Conservation (phyloP, 2,329 filamentous ascomycete species). For the Diaporthe destruens region DNA sequence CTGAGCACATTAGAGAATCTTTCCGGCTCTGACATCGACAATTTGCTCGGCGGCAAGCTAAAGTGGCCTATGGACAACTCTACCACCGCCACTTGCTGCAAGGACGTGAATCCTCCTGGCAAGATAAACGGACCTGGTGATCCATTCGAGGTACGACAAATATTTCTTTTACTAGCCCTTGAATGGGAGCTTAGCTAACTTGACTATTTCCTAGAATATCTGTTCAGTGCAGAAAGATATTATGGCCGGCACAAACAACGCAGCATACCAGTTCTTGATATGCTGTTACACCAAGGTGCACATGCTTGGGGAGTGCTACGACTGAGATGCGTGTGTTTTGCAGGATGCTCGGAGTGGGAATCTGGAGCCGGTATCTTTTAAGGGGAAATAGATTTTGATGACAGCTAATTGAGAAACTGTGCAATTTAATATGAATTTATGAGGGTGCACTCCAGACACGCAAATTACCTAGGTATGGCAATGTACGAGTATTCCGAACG, state of each 20-base stretch:
- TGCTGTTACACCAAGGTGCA: slow-evolving; percentile 9
- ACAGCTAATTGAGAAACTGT: background rate
- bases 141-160: background rate
- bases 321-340: background rate
- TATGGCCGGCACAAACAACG: background rate
- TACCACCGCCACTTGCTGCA: background rate
- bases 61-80: slow-evolving; percentile 9
- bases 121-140: background rate
- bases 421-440: background rate
- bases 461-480: too few species aligned
- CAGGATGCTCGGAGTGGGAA: background rate
- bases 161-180: fast-evolving
- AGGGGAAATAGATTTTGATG: background rate
- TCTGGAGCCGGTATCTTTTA: fast-evolving
- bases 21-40: background rate
- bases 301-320: slow-evolving; percentile 2
- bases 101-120: background rate
- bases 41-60: background rate
- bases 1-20: background rate
- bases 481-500: background rate
- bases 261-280: slow-evolving; percentile 7
- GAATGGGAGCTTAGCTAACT: background rate
- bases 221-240: slow-evolving; percentile 13
- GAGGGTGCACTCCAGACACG: too few species aligned
- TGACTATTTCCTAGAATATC: background rate